Evolutionary conservation across 371 early-diverging fungal genomes (phyloP), one percentile per base, ranked within the genome.

Genomic region (Nosema muscidifuracis): DNA sequence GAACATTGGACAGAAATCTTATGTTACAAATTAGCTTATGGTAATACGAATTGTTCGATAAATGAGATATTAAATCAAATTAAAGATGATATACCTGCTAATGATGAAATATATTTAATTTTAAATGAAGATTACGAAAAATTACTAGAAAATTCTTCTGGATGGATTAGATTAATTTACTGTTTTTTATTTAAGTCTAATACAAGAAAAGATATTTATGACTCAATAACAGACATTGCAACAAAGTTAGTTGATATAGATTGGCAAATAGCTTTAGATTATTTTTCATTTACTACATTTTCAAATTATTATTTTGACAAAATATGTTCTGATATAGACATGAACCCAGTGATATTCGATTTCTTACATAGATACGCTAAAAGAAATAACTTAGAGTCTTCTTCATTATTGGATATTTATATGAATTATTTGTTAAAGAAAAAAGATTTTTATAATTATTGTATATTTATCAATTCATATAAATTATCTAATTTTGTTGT

Each of bases 1-100:
- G 38, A 61, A n/a, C 30, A 31, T 34, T 42, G 66, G 31, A 34
- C 60, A 2, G 76, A 75, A 62, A 36, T 16, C 13, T 31, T 30
- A 20, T 75, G 76, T 30, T 75, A 71, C 28, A 31, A 65, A 20
- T 57, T 64, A 7, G 30, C 47, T 0, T 71, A 64, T 71, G 50
- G 22, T 9, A 50, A 18, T 28, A 38, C 16, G 9, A 31, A 24
- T 51, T 2, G 1, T 42, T n/a, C 50, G 1, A 7, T 42, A 31
- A 15, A 42, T 26, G 65, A 65, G 12, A 13, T 22, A n/a, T 7
- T 43, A 9, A 50, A 66, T 10, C 1, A 18, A 30, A 40, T 38
- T 1, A 30, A 22, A 34, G 47, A 33, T 26, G 9, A 33, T 12
- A 26, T 40, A 7, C 26, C 13, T 56, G 3, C 31, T 9, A 40